These are phyloP conservation scores for Euphorbia schlechtendalii DNA, from an alignment of 441 rosid species.

Conservation along the genomic window DNA sequence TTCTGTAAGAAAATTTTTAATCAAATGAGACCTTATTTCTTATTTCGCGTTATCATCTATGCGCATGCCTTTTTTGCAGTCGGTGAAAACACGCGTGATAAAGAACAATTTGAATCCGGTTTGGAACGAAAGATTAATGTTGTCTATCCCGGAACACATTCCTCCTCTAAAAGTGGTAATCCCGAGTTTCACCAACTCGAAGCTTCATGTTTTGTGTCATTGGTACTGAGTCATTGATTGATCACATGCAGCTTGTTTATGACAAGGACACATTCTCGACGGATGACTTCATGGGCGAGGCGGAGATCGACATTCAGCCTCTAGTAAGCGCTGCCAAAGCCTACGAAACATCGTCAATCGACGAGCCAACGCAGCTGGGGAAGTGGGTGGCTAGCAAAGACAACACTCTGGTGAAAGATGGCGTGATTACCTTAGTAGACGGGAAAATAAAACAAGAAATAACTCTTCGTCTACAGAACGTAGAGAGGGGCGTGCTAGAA, in stretches of 20 bases:
- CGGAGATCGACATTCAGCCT: conserved; percentile 92
- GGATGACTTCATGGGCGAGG: conserved; percentile 97
- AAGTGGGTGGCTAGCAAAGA: conserved; percentile 75
- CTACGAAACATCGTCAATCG: conserved; percentile 46
- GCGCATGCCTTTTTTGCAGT: conserved; percentile 56
- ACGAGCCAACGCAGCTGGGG: conserved; percentile 63
- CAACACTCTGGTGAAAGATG: conserved; percentile 63
- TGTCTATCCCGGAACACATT: conserved; percentile 80
- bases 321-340: conserved; percentile 79
- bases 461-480: conserved; percentile 72
- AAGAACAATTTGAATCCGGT: conserved; percentile 95
- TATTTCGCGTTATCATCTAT: no score
- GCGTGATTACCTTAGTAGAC: conserved; percentile 54
- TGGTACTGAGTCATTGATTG: neutral
- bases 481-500: conserved; percentile 80
- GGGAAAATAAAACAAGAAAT: conserved; percentile 81
- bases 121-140: conserved; percentile 93
- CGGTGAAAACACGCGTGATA: conserved; percentile 84
- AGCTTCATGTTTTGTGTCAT: neutral
- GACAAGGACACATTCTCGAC: conserved; percentile 84
- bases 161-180: conserved; percentile 92
- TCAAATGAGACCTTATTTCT: no score
- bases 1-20: no score
- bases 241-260: conserved; percentile 57
- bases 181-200: neutral